A percentile compares a stretch with the other conserved stretches of the same genome.
Conservation (phyloP, 2,329 filamentous ascomycete genomes). For the Myriosclerotinia duriaeana region DNA sequence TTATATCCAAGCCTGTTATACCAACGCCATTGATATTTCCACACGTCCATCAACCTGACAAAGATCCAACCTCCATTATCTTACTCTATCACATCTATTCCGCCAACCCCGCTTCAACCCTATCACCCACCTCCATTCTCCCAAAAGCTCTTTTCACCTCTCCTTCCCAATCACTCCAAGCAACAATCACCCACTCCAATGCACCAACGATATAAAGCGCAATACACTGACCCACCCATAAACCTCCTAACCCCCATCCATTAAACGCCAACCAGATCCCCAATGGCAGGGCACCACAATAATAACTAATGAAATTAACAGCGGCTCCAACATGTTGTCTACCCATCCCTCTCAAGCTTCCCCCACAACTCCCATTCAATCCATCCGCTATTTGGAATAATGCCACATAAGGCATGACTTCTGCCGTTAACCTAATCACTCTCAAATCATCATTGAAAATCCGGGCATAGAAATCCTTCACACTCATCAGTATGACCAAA, state of each 20-base stretch:
- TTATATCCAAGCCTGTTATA: background rate
- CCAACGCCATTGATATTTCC: background rate
- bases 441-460: slow-evolving; percentile 77
- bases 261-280: slow-evolving; percentile 84
- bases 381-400: slow-evolving; percentile 90
- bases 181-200: slow-evolving; percentile 77
- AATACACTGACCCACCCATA: slow-evolving; percentile 83
- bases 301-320: slow-evolving; percentile 82
- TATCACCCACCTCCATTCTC: slow-evolving; percentile 58
- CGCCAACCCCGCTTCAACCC: slow-evolving; percentile 28
- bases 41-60: slow-evolving; percentile 21
- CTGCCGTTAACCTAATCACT: slow-evolving; percentile 70
- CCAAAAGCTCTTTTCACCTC: slow-evolving; percentile 71
- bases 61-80: slow-evolving; percentile 15
- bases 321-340: slow-evolving; percentile 79
- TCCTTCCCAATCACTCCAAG: slow-evolving; percentile 71
- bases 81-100: background rate
- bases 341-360: slow-evolving; percentile 79
- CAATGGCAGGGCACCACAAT: slow-evolving; percentile 75
- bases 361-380: slow-evolving; percentile 80
- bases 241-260: slow-evolving; percentile 75
- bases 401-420: slow-evolving; percentile 82
- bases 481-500: slow-evolving; percentile 66
- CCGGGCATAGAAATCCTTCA: slow-evolving; percentile 69
- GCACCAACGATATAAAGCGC: slow-evolving; percentile 77